These are phyloP conservation scores for Chloris gayana DNA, from an alignment of 176 grass and related monocot species.

Conservation along the genomic window DNA sequence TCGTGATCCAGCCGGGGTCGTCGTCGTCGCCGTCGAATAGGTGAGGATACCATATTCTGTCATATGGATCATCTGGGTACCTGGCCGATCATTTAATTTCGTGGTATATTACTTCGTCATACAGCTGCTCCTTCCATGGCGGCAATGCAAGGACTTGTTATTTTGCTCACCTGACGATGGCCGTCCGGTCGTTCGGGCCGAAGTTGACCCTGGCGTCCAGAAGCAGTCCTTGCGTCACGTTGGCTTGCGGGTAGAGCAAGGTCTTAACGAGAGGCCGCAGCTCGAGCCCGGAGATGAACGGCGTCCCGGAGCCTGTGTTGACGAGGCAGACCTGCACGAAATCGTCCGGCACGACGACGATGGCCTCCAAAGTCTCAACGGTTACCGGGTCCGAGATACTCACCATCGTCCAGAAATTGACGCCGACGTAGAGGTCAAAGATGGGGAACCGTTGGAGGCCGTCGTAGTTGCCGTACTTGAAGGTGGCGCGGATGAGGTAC, in stretches of 20 bases:
- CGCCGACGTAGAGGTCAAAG: no score
- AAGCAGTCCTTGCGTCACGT: slow-evolving; percentile 28
- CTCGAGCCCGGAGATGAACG: slow-evolving; percentile 66
- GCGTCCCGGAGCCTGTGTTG: slow-evolving; percentile 54
- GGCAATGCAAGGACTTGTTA: no score
- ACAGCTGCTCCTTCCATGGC: no score
- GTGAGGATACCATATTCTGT: neutral
- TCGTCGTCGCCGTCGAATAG: neutral
- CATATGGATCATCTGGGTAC: neutral
- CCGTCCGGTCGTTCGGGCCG: neutral
- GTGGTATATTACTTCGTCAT: neutral
- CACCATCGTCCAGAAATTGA: no score
- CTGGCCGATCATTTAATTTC: slow-evolving; percentile 42
- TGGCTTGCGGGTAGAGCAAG: slow-evolving; percentile 22
- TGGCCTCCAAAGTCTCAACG: neutral
- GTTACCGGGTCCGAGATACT: slow-evolving; percentile 19
- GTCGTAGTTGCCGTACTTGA: no score
- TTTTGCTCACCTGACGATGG: slow-evolving; percentile 42
- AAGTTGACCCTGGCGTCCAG: slow-evolving; percentile 27
- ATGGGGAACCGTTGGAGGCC: no score
- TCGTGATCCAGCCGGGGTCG: neutral
- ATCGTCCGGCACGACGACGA: neutral
- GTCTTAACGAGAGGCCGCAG: slow-evolving; percentile 49
- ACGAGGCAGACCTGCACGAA: slow-evolving; percentile 58
- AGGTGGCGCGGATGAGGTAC: no score